These are phyloP conservation scores for Candida quercuum DNA, from an alignment of 805 yeast genomes.

Conservation along the genomic window DNA sequence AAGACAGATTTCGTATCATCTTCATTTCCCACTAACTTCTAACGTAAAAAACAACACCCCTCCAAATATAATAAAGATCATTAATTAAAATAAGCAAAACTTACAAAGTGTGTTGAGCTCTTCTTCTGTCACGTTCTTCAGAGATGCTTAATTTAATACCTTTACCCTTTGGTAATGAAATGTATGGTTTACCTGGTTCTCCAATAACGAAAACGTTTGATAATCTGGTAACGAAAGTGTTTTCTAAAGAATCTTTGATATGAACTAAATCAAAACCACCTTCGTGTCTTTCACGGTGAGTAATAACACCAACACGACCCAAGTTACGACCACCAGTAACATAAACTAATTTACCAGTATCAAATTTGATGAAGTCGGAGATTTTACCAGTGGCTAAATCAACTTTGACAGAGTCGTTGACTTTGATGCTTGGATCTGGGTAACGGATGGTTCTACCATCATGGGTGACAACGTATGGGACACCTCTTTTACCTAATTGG, in stretches of 20 bases:
- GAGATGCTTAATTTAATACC: constrained; percentile 94
- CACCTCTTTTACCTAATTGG: constrained; percentile 96
- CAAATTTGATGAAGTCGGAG: constrained; percentile 83
- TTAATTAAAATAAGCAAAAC: too few species aligned
- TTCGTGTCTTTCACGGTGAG: constrained; percentile 96
- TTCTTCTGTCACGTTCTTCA: constrained; percentile 98
- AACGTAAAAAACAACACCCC: neutral
- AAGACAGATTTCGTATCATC: constrained; percentile 2
- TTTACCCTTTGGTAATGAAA: constrained; percentile 97
- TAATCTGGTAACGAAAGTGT: constrained; percentile 93
- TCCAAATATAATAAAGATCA: neutral
- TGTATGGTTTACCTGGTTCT: constrained; percentile 91
- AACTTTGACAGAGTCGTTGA: constrained; percentile 96
- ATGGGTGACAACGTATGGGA: constrained; percentile 98
- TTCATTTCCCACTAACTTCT: neutral
- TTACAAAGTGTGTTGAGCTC: constrained; percentile 73
- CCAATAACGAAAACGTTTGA: constrained; percentile 91
- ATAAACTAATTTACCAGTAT: constrained; percentile 87
- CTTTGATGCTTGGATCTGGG: constrained; percentile 97
- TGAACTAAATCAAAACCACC: constrained; percentile 98
- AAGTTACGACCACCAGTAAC: constrained; percentile 98
- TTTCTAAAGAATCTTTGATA: constrained; percentile 91
- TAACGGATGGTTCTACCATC: constrained; percentile 99
- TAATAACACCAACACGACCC: constrained; percentile 96
- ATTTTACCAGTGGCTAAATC: constrained; percentile 96